phyloP scores from a whole-genome alignment of 2,329 filamentous ascomycete species.

The Trichocomaceae sp. region DNA sequence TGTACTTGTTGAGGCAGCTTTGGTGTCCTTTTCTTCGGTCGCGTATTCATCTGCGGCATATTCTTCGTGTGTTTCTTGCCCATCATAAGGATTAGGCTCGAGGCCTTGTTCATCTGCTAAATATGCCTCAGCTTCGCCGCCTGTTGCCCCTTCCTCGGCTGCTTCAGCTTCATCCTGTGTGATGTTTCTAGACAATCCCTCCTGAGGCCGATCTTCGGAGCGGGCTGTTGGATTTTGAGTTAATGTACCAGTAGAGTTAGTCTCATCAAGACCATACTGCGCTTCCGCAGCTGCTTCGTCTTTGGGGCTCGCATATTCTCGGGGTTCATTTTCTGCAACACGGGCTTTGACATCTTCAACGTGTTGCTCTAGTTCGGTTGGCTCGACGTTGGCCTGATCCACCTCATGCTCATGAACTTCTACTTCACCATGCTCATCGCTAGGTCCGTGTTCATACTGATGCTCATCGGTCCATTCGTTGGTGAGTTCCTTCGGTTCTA shows the following conservation, averaged over 20 bases:
- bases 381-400: neutral
- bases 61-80: neutral
- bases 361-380: neutral
- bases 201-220: conserved; percentile 15
- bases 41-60: neutral
- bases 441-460: conserved; percentile 5
- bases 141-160: conserved; percentile 3
- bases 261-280: conserved; percentile 25
- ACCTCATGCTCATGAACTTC: conserved; percentile 2
- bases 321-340: neutral
- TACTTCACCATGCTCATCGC: neutral
- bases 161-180: conserved; percentile 3
- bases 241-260: conserved; percentile 26
- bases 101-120: neutral
- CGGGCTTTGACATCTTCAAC: conserved; percentile 7
- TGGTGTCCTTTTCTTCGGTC: conserved; percentile 16
- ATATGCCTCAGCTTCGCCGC: conserved; percentile 5
- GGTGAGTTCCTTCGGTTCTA: neutral
- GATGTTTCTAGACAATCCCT: conserved; percentile 4
- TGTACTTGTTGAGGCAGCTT: neutral
- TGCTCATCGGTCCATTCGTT: conserved; percentile 2
- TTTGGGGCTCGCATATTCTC: neutral
- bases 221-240: conserved; percentile 17
- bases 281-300: conserved; percentile 15
- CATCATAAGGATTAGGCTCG: neutral